Evolutionary conservation across 2,329 filamentous ascomycete genomes (phyloP), one percentile per base, ranked within the genome.

Genomic region (Didymella pinodella): DNA sequence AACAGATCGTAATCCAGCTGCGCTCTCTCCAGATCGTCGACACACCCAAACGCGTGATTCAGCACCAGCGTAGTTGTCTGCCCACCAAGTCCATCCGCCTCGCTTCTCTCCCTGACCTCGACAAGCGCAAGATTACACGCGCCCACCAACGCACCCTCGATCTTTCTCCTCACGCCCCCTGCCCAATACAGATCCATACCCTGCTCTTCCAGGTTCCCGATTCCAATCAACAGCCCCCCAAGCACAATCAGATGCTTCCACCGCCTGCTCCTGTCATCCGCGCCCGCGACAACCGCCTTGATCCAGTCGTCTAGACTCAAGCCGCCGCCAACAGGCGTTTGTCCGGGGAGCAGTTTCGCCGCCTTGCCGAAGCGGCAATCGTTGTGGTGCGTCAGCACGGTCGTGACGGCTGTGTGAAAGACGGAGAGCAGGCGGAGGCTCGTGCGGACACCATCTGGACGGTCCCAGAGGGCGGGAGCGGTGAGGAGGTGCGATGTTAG

Each of bases 221-320:
- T 89, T 8, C 91, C 92, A 72, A 94, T 84, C 57, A 97, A 78
- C 22, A 96, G 80, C 3, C 92, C 93, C 0, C 88, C 88, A 8
- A 97, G 84, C 5, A 93, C 84, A n/a, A 97, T 81, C 29, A 93
- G 78, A 75, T 97, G 93, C 75, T 92, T 89, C 92, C 92, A 97
- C 70, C 91, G 82, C 18, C 83, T 85, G 29, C 81, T 88, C 66
- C 81, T 83, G 44, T 85, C 86, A 69, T 88, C 84, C 16, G 86
- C 86, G 8, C 86, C 86, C 40, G 81, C 81, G 2, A 86, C 81
- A 2, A 87, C 79, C 1, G 86, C 85, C 62, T 81, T 82, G 25
- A 85, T 78, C 87, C 86, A 88, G 47, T 84, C 83, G 46, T 85
- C 82, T 16, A 82, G 76, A 5, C 81, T 75, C 6, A 86, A 75